Evolutionary conservation across 441 rosid genomes (phyloP), one percentile per base, ranked within the genome.

Genomic region (Eruca vesicaria): DNA sequence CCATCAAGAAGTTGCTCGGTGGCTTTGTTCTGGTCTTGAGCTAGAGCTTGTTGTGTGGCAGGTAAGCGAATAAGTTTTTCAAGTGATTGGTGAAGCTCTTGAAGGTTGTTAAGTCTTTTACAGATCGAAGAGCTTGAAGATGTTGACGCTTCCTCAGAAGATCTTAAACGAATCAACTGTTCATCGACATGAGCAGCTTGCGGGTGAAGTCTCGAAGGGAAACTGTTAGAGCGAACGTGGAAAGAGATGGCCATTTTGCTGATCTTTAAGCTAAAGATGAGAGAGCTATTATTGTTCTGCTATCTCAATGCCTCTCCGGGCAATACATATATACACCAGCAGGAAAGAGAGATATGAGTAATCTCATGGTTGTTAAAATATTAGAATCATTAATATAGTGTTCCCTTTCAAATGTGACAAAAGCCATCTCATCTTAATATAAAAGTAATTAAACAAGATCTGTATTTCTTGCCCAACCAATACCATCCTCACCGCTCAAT

Each of bases 1-100:
- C 86, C 82, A 68, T 84, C 81, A 81, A 86, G 83, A 71, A 84
- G 63, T 28, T 78, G 69, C 12, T 82, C 81, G 5, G 65, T 32
- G 6, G 32, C 21, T 57, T 72, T 60, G 20, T 68, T 38, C 14
- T 77, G 48, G 4, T 75, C 80, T 28, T 75, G 79, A 2, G 61
- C 9, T 11, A 80, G 38, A 63, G 64, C 71, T 5, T 74, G 71
- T 26, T 69, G 79, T 2, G 81, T 73, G 5, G 66, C 19, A 0
- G 84, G 73, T 53, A 82, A 7, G n/a, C 79, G 76, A 9, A 86
- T 79, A 58, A 81, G 75, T 75, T 76, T 77, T 16, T 50, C 56
- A 16, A 50, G 56, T 16, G 56, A 50, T 50, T 50, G 56, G 12
- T 16, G 12, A 50, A 50, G 56, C 21, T 50, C 23, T 50, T 50